Base-by-base conservation (phyloP, 2,329 filamentous ascomycete genomes). In the Stagonosporopsis cucurbitacearum region DNA sequence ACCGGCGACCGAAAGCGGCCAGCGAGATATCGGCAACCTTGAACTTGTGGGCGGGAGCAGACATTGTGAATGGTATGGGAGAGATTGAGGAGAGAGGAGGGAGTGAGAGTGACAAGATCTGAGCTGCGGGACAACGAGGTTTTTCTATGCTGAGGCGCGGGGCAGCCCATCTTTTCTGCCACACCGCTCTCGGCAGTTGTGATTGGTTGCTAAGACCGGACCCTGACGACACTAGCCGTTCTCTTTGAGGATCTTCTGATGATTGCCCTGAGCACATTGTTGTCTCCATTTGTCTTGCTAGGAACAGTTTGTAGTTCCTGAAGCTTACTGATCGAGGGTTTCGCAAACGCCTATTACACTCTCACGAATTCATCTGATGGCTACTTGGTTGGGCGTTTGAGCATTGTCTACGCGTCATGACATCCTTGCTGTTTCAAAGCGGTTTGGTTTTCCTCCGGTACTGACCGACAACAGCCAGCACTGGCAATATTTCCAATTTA, bases 21-120 rank as follows among this genome's bases (percentile, higher is more conserved):
- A 98, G 89, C 78, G 90, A 84, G 79, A 98, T 90, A 86, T 98
- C 95, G 77, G 94, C 92, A 83, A 99, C 94, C 91, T 97, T 96
- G 89, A 92, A 96, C 82, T 91, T 94, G 81, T 88, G 82, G 77
- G 92, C 92, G 82, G 92, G 92, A 75, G 91, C 90, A 85, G 74
- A 78, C 85, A 87, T 87, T 62, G 64, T 83, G 75, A 49, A 49
- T 61, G 48, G 46, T 54, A 40, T 54, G 49, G 57, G 48, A 39
- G 30, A 37, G 42, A 46, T 50, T 50, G 60, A 47, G 40, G 52
- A 48, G 54, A 53, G 49, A 47, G 48, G 43, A 47, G 43, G 33
- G 55, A 50, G 56, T 53, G 50, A 50, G 45, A 61, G 58, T 48
- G 57, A 54, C 54, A 54, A 55, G 59, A 51, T 54, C 52, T 53